Conservation (phyloP, 2,329 filamentous ascomycete species). For the Beauveria sp. region DNA sequence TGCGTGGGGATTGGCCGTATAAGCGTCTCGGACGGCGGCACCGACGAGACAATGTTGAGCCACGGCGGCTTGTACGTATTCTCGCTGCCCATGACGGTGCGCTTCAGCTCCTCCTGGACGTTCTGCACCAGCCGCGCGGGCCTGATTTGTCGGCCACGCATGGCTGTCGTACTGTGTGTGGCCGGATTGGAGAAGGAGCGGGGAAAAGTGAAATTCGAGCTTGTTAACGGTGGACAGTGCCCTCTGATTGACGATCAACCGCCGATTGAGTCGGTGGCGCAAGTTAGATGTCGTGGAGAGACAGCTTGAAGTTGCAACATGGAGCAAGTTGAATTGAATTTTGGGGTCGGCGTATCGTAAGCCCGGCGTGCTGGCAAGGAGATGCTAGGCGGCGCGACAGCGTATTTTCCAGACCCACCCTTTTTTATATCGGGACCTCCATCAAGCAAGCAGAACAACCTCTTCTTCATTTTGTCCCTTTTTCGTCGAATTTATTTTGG, state of each 20-base stretch:
- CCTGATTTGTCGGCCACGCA: conserved; percentile 37
- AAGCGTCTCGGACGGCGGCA: conserved; percentile 52
- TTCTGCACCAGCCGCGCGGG: conserved; percentile 41
- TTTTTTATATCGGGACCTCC: conserved; percentile 3
- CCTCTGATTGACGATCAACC: background rate
- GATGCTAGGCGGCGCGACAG: background rate
- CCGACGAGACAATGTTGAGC: conserved; percentile 42
- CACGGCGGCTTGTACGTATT: conserved; percentile 34
- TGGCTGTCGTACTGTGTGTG: conserved; percentile 16
- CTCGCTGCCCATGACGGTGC: conserved; percentile 28
- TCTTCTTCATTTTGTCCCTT: background rate
- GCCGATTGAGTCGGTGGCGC: background rate
- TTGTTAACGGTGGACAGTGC: no score
- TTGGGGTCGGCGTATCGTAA: conserved; percentile 25
- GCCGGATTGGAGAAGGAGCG: conserved; percentile 2
- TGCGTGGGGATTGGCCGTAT: conserved; percentile 44
- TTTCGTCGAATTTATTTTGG: background rate
- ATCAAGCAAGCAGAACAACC: background rate
- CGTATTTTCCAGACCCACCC: conserved; percentile 4
- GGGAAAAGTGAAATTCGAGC: background rate
- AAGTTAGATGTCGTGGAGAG: conserved; percentile 16
- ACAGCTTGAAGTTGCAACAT: background rate
- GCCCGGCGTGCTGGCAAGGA: conserved; percentile 16
- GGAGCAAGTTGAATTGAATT: background rate
- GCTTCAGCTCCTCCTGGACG: conserved; percentile 35